phyloP scores from a whole-genome alignment of 331 rosid genomes.

The Arachis monticola region DNA sequence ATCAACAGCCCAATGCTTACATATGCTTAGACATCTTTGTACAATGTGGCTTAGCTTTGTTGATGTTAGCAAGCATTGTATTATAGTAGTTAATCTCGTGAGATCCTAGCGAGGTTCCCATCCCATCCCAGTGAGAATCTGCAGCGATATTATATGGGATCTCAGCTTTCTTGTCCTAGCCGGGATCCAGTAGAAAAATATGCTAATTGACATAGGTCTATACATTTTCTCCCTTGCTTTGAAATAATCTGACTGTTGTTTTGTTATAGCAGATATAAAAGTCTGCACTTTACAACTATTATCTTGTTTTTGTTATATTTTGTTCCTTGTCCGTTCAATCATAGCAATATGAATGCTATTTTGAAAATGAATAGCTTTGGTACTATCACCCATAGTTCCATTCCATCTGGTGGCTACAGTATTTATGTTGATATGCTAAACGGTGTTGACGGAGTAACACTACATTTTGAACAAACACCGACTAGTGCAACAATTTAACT shows the following conservation, averaged over 20 bases:
- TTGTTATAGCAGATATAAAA: conserved; percentile 8
- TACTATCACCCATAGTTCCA: conserved; percentile 18
- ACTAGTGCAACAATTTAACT: not conserved
- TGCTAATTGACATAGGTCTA: conserved; percentile 18
- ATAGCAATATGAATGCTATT: not conserved
- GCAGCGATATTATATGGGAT: no score
- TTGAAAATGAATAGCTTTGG: conserved; percentile 6
- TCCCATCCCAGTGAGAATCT: no score
- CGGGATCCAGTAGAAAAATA: not conserved
- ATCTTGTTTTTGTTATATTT: conserved; percentile 3
- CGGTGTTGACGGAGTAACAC: not conserved
- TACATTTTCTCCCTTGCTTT: conserved; percentile 23
- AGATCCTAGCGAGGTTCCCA: no score
- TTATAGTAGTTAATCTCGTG: not conserved
- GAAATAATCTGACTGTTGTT: conserved; percentile 16
- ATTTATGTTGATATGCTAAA: conserved; percentile 16
- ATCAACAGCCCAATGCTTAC: conserved; percentile 49
- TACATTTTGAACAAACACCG: conserved; percentile 1
- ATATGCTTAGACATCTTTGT: conserved; percentile 41
- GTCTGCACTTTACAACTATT: not conserved
- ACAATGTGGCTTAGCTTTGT: conserved; percentile 2
- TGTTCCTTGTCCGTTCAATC: not conserved
- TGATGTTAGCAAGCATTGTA: conserved; percentile 18
- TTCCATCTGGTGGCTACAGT: not conserved
- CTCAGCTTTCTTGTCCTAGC: no score